Evolutionary conservation across 2,329 filamentous ascomycete species (phyloP), one percentile per base, ranked within the genome.

Genomic region (Venturiaceae sp.): DNA sequence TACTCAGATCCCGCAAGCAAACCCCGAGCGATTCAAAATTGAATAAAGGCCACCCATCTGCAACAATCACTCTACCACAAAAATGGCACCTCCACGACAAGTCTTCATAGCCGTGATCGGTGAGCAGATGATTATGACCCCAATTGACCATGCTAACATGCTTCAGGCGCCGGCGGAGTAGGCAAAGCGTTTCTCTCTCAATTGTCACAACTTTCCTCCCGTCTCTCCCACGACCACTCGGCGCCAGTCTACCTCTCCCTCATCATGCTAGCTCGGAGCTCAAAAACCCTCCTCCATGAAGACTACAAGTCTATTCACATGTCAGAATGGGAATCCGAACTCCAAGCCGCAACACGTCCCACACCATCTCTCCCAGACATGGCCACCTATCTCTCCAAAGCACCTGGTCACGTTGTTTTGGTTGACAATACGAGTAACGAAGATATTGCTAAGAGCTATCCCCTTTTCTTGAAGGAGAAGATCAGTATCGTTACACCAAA

Each of bases 391-490:
- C 85, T 99, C 50, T 82, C 85, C 60, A 81, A 82, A 46, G 88
- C 90, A 1, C 90, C 91, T 2, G 83, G 84, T 61, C 89, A 88
- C 69, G 85, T 87, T 46, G 80, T 99, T 47, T 79, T 99, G 32
- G 86, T 99, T 64, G 94, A 99, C 80, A 97, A 97, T 77, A 99
- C 94, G 56, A 95, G 89, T 74, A 92, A 90, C 65, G 87, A 92
- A 66, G 85, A 88, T 63, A 81, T 99, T 32, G 94, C 92, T 53
- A 83, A 88, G 61, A 76, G 83, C 32, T 99, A 99, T 73, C 92
- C 94, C 1, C 72, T 81, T 52, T 89, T 95, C 72, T 78, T 99
- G 61, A 81, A 83, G 67, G 83, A 84, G 63, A 92, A 92, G 13
- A 86, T 99, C 72, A 92, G 85, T 73, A 84, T 99, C 66, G 90